Percentiles rank a stretch among this genome's conserved stretches.
Evolutionary conservation across 495 filamentous ascomycete genomes (phyloP).

Genomic region (Aspergillus bertholletiae): DNA sequence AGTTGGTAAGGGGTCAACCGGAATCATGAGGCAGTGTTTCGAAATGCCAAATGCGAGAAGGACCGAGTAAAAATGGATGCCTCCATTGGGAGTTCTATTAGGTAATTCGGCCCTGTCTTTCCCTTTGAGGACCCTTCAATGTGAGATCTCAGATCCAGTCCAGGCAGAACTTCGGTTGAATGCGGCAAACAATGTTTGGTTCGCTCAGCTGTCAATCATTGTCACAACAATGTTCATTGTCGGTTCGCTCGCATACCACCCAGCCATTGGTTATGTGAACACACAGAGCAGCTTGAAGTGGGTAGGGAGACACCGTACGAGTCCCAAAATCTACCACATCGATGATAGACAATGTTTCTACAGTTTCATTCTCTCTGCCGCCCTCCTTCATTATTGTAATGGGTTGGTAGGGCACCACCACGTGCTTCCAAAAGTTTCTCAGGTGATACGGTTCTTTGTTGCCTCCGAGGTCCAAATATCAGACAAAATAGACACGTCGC

Average conservation of each 20-base stretch:
- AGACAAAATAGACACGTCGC: too few species aligned
- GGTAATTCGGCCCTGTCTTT: too few species aligned
- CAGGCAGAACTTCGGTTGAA: not conserved
- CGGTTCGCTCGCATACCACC: not conserved
- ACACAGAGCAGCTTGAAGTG: too few species aligned
- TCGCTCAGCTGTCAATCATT: not conserved
- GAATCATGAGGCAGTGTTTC: not conserved
- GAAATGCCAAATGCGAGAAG: too few species aligned
- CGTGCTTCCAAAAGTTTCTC: too few species aligned
- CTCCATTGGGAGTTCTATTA: too few species aligned
- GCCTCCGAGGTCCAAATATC: not conserved
- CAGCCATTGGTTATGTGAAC: not conserved
- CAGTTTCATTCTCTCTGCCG: too few species aligned
- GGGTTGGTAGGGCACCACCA: not conserved
- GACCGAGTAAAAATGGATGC: not conserved
- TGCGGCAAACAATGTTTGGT: not conserved
- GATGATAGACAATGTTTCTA: too few species aligned
- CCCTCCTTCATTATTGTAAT: not conserved
- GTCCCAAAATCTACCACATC: too few species aligned
- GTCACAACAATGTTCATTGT: not conserved
- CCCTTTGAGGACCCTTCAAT: not conserved
- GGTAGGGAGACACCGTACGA: not conserved
- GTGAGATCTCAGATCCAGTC: not conserved
- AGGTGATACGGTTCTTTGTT: not conserved
- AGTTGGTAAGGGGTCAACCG: too few species aligned